Conservation (phyloP, 306 rosid genomes). For the Vigna hirtella region DNA sequence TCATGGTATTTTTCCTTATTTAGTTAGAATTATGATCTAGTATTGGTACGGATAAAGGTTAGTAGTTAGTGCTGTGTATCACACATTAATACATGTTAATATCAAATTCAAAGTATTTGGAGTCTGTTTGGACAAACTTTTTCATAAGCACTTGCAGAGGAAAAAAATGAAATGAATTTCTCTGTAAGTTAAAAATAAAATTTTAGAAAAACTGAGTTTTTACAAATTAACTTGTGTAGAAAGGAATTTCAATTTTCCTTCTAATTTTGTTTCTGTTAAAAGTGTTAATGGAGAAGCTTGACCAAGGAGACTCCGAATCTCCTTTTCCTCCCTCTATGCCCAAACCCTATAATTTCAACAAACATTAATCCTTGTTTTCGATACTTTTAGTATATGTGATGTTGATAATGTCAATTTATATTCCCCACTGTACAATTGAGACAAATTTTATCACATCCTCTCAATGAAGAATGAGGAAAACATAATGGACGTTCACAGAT, state of each 20-base stretch:
- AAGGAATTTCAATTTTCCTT: too few relatives aligned
- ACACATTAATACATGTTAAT: neutral
- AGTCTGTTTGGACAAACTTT: neutral
- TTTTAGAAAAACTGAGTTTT: too few relatives aligned
- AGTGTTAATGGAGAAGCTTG: too few relatives aligned
- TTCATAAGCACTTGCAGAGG: too few relatives aligned
- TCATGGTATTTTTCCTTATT: neutral
- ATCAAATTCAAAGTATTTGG: neutral
- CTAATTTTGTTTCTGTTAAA: too few relatives aligned
- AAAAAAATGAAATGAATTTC: too few relatives aligned
- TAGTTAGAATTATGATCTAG: neutral
- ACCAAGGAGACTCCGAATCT: too few relatives aligned
- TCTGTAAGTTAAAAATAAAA: too few relatives aligned
- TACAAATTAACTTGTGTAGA: too few relatives aligned
- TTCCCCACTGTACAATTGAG: neutral
- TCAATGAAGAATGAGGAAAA: slow-evolving; percentile 25
- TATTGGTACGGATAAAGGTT: neutral
- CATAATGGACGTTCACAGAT: slow-evolving; percentile 17
- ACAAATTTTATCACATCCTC: neutral
- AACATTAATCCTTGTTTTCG: neutral
- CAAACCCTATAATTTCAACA: neutral
- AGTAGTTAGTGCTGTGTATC: neutral
- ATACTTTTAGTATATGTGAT: neutral
- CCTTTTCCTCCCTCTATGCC: neutral
- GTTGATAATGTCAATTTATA: neutral